Evolutionary conservation across 495 filamentous ascomycete genomes (phyloP).

Genomic region (Penicillium bovifimosum): DNA sequence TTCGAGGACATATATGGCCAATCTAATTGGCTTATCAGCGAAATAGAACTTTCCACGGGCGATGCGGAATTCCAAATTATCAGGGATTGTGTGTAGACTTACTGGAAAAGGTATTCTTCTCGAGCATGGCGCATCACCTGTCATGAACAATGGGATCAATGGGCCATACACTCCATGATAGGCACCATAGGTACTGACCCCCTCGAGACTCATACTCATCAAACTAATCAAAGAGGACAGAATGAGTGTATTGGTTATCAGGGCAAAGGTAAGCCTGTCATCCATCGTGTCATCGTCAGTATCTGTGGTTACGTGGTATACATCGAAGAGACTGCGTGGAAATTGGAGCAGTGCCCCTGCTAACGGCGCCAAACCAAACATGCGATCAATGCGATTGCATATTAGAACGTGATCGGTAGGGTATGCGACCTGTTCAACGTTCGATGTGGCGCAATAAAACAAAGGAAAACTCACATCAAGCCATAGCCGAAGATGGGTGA

Average conservation of each 20-base stretch:
- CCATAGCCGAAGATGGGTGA: slow-evolving; percentile 44
- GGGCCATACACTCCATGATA: not conserved
- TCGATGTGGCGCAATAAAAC: slow-evolving; percentile 26
- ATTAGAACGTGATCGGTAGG: slow-evolving; percentile 33
- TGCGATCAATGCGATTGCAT: slow-evolving; percentile 5
- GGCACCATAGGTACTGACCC: slow-evolving; percentile 49
- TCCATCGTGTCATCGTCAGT: slow-evolving; percentile 16
- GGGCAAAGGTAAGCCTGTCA: slow-evolving; percentile 66
- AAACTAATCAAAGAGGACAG: slow-evolving; percentile 88
- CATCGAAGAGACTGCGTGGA: slow-evolving; percentile 13
- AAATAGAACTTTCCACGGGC: not conserved
- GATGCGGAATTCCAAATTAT: slow-evolving; percentile 2
- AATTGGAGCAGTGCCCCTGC: slow-evolving; percentile 16
- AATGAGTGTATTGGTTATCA: slow-evolving; percentile 83
- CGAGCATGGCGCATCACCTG: slow-evolving; percentile 56
- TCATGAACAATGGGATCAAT: slow-evolving; percentile 4
- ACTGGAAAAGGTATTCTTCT: slow-evolving; percentile 86
- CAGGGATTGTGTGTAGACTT: slow-evolving; percentile 21
- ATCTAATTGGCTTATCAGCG: slow-evolving; percentile 21
- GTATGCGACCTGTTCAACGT: slow-evolving; percentile 24
- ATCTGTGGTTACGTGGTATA: not conserved
- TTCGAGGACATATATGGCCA: slow-evolving; percentile 71
- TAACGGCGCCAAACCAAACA: not conserved
- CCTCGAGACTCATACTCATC: slow-evolving; percentile 82
- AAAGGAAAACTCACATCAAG: slow-evolving; percentile 35